These are phyloP conservation scores for Melaleuca quinquenervia DNA, from an alignment of 345 rosid species.

Conservation along the genomic window DNA sequence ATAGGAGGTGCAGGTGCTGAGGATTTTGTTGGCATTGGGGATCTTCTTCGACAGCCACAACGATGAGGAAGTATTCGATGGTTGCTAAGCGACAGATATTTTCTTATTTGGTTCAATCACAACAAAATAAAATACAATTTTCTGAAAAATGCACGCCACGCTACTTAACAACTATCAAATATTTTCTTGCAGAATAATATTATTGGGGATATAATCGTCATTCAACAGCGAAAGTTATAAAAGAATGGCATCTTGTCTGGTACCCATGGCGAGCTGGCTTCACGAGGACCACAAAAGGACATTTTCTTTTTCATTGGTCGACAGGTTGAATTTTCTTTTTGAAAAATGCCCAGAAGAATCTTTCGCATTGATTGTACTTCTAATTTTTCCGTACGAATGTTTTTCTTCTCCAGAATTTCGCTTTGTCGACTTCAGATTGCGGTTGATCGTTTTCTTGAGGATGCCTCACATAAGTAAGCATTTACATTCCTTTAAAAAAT, in stretches of 20 bases:
- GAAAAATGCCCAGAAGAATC: not conserved
- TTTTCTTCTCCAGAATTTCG: not conserved
- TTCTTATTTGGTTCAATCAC: no score
- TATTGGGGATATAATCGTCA: no score
- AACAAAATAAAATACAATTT: no score
- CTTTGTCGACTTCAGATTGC: not conserved
- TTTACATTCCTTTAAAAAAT: no score
- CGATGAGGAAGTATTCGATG: no score
- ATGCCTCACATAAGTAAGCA: no score
- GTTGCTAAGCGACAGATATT: no score
- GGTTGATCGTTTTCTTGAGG: not conserved
- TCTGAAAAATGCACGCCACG: no score
- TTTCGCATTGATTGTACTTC: not conserved
- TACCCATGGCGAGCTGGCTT: not conserved
- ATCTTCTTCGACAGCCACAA: not conserved
- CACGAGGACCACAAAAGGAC: not conserved
- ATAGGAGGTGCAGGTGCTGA: not conserved
- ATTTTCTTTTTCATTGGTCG: not conserved
- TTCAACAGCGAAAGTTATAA: not conserved
- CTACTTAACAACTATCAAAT: no score
- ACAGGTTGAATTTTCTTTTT: no score
- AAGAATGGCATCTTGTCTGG: not conserved
- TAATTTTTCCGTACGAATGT: not conserved
- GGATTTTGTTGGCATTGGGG: not conserved
- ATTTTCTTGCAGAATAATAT: no score